These are phyloP conservation scores for Neurospora tetraspora DNA, from an alignment of 495 filamentous ascomycete genomes.

Conservation along the genomic window DNA sequence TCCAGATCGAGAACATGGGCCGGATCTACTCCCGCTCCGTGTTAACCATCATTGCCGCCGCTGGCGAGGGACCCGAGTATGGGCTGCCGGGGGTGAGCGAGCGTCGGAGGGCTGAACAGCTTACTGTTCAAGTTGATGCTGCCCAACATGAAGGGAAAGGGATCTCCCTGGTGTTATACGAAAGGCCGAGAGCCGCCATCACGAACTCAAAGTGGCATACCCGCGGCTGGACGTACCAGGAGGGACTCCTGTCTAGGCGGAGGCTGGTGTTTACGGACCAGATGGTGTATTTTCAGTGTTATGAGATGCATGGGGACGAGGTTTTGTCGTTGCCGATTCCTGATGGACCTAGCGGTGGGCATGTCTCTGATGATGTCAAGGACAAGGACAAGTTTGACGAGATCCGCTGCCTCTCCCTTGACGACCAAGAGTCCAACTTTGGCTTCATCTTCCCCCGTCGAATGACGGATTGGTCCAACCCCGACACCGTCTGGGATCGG, in stretches of 20 bases:
- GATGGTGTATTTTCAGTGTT: slow-evolving; percentile 29
- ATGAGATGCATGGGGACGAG: slow-evolving; percentile 16
- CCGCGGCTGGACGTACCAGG: slow-evolving; percentile 36
- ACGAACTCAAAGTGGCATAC: slow-evolving; percentile 19
- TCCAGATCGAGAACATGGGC: slow-evolving; percentile 21
- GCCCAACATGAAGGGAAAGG: neutral
- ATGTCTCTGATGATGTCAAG: neutral
- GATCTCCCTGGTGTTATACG: neutral
- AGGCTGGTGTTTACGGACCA: slow-evolving; percentile 14
- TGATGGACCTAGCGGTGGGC: neutral
- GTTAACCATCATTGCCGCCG: slow-evolving; percentile 21
- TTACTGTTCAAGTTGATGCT: neutral
- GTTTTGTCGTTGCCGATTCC: neutral
- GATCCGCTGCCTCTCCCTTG: neutral
- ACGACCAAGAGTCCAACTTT: neutral
- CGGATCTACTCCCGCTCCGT: slow-evolving; percentile 12
- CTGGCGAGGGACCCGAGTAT: slow-evolving; percentile 11
- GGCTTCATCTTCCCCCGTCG: neutral
- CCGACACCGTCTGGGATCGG: neutral
- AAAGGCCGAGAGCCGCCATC: slow-evolving; percentile 5
- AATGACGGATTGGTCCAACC: neutral
- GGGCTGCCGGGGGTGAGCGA: slow-evolving; percentile 25
- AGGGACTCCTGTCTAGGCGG: slow-evolving; percentile 24
- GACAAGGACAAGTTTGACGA: neutral
- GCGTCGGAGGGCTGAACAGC: neutral